Base-by-base conservation (phyloP, 352 stramenopile genomes). In the Phytophthora rubi region DNA sequence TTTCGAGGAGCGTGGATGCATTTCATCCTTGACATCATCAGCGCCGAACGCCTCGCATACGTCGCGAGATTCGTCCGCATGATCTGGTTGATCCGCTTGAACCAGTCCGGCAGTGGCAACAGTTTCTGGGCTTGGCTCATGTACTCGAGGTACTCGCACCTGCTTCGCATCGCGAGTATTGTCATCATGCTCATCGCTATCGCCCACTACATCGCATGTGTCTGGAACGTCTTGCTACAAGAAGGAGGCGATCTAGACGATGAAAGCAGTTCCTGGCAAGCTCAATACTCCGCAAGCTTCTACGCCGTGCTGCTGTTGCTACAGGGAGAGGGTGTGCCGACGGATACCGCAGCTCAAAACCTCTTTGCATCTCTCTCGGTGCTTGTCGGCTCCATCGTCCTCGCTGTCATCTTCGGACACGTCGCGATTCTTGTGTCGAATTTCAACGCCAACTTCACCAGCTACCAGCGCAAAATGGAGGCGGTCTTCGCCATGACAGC, bases 381-480 rank as follows among this genome's bases (percentile, higher is more conserved):
- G 3, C 71, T 94, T 0, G 4, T 86, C 2, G 83, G 86, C 2
- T 85, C 85, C 0, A 66, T 94, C 42, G 49, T 85, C 1, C 65
- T 94, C 0, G 85, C 83, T 12, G 75, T 91, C 10, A 65, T 92
- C 1, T 92, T 91, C 33, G 84, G 82, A 7, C 47, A 91, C 58
- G 84, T 94, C 8, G 77, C 74, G 0, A 79, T 92, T 7, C 75
- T 88, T 1, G 81, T 94, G 9, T 71, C 79, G 12, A 90, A 87
- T 49, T 89, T 92, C 52, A 86, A 82, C 42, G 77, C 77, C 15
- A 85, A 82, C 23, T 62, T 60, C 8, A 88, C 79, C 0, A 77
- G 65, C 30, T 93, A 91, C 56, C 72, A 88, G 37, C 80, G 75
- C 28, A 92, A 92, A 51, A 87, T 90, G 81, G 85, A 92, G 52